Conservation (phyloP, 2,329 filamentous ascomycete species). For the Acrocalymma vagum region DNA sequence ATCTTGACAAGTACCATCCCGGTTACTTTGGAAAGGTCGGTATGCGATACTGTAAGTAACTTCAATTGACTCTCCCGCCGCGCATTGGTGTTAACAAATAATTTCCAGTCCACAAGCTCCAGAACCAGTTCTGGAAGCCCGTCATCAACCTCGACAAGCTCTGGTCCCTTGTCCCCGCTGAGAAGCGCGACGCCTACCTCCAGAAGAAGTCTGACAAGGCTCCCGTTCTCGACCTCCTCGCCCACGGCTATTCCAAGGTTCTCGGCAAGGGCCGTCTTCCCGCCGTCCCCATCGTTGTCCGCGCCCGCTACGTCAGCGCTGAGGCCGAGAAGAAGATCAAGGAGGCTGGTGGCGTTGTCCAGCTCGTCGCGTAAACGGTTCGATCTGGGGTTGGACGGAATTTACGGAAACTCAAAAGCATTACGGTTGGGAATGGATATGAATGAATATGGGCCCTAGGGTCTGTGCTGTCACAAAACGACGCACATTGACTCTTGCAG, state of each 20-base stretch:
- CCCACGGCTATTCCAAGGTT: constrained; percentile 97
- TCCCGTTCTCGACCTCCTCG: constrained; percentile 96
- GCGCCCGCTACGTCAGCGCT: constrained; percentile 93
- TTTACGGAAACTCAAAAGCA: constrained; percentile 29
- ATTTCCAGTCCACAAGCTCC: constrained; percentile 86
- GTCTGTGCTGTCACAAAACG: constrained; percentile 34
- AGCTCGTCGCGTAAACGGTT: constrained; percentile 83
- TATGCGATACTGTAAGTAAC: constrained; percentile 32
- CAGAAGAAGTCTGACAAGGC: constrained; percentile 87
- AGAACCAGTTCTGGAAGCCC: constrained; percentile 98
- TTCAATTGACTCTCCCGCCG: constrained; percentile 30
- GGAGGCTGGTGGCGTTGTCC: constrained; percentile 93
- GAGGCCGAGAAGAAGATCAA: constrained; percentile 99
- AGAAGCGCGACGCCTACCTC: constrained; percentile 94
- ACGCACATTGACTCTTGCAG: constrained; percentile 49
- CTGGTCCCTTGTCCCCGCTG: constrained; percentile 91
- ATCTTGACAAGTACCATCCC: constrained; percentile 92
- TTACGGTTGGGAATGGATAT: constrained; percentile 34
- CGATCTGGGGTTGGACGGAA: constrained; percentile 8
- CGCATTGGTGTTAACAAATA: constrained; percentile 62
- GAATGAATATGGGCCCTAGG: constrained; percentile 36
- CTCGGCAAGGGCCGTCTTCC: constrained; percentile 98
- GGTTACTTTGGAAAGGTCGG: constrained; percentile 99
- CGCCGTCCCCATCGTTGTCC: constrained; percentile 91
- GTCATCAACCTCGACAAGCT: constrained; percentile 99